Base-by-base conservation (phyloP, 257 asterid genomes). In the Apocynum venetum region DNA sequence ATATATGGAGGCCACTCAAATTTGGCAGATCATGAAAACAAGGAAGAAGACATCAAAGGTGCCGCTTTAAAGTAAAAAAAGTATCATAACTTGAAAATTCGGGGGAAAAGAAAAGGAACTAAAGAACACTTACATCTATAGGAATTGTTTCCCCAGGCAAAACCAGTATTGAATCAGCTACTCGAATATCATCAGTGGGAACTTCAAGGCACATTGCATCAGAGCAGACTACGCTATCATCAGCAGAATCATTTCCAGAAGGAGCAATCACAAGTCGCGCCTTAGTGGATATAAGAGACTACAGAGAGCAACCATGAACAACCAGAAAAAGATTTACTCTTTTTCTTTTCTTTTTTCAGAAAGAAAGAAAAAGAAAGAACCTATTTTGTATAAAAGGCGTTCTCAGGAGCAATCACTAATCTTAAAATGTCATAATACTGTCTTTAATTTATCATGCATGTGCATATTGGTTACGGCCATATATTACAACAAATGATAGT, bases 141-240 rank as follows among this genome's bases (percentile, higher is more conserved):
- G 98, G 97, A 73, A 95, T 88, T 78, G 97, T 95, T 89, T 95
- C 98, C 74, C 98, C 98, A 77, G 98, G 98, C 84, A 95, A 88
- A 87, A 95, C 98, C 89, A 93, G 85, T 82, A 95, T 76, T 46
- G 92, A 78, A 79, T 95, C 98, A 59, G 96, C 97, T 67, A 90
- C 88, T 64, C 94, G 90, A 81, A 93, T 82, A 79, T 92, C 97
- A 87, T 95, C 98, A 12, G 98, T 95, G 72, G 98, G 96, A 80
- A 95, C 98, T 90, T 91, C 96, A 79, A 90, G 81, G 81, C 93
- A 89, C 85, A 95, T 87, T 57, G 97, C 96, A 87, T 91, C 97
- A 76, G 96, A 77, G 80, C 94, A 75, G 67, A 93, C 90, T 59
- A 95, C 85, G 31, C 71, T 83, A 75, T 93, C 96, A 78, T 86